These are phyloP conservation scores for Diplocarpon mali DNA, from an alignment of 2,329 filamentous ascomycete species.

Conservation along the genomic window DNA sequence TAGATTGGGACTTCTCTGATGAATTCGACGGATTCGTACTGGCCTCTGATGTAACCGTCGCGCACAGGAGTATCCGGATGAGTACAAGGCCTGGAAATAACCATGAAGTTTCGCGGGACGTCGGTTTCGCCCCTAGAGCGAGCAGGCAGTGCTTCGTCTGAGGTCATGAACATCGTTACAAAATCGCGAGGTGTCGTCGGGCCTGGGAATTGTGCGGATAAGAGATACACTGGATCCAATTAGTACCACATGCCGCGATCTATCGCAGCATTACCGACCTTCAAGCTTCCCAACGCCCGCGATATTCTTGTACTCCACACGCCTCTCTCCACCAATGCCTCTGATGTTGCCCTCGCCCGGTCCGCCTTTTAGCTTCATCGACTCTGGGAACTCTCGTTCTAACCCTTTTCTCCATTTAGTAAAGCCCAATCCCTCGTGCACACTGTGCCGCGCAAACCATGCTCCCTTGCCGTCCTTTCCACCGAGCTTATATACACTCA, in stretches of 20 bases:
- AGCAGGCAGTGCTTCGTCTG: slow-evolving; percentile 27
- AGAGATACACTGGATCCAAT: slow-evolving; percentile 54
- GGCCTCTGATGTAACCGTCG: slow-evolving; percentile 66
- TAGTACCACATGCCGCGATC: neutral
- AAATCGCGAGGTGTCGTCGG: slow-evolving; percentile 85
- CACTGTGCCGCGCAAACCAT: slow-evolving; percentile 81
- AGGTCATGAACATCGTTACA: slow-evolving; percentile 65
- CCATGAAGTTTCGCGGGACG: slow-evolving; percentile 62
- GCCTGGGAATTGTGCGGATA: slow-evolving; percentile 82
- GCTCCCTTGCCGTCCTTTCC: slow-evolving; percentile 72
- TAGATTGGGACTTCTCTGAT: slow-evolving; percentile 67
- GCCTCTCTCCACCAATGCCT: slow-evolving; percentile 73
- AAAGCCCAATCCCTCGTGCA: slow-evolving; percentile 71
- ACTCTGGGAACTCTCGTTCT: slow-evolving; percentile 69
- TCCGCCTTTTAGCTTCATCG: slow-evolving; percentile 56
- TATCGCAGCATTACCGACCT: slow-evolving; percentile 31
- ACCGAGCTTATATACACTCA: slow-evolving; percentile 69
- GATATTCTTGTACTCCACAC: slow-evolving; percentile 49
- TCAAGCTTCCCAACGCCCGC: slow-evolving; percentile 52
- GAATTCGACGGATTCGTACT: slow-evolving; percentile 86
- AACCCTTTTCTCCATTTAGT: slow-evolving; percentile 67
- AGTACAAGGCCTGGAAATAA: slow-evolving; percentile 74
- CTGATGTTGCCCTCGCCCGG: slow-evolving; percentile 67
- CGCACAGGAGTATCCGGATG: slow-evolving; percentile 64
- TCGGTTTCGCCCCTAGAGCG: slow-evolving; percentile 22